Base-by-base conservation (phyloP, 305 asterid species). In the Withania somnifera region DNA sequence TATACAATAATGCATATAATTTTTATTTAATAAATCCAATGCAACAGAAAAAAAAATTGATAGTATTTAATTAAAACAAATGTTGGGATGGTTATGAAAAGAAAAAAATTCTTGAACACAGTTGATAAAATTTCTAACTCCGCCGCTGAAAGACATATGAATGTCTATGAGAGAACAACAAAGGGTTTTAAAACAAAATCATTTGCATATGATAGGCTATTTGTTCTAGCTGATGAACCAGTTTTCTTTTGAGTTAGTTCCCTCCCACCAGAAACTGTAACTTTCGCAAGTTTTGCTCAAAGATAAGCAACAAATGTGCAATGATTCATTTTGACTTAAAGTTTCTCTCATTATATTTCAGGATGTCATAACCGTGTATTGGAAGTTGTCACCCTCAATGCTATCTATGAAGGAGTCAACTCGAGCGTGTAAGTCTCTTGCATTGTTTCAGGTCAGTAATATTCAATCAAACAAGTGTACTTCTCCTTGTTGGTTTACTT, bases 391-490 rank as follows among this genome's bases (percentile, higher is more conserved):
- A 13, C 80, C 87, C 10, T 10, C 63, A 26, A 58, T 0, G 77
- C 1, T 84, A 28, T 52, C 83, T 42, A 34, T 17, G 13, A 28
- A 26, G 14, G 87, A 84, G 45, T 66, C 66, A 14, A 54, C 57
- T 26, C 77, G 83, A 14, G 66, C 13, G 20, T 84, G 78, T 71
- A 61, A 56, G 36, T 81, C 79, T 20, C 82, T 84, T 54, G 69
- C 83, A 19, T 24, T 84, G 24, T 50, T 84, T 54, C 87, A 84
- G 87, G 87, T 84, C 32, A 67, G 64, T 36, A 4, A 66, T 66
- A 66, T 34, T 14, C 17, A 11, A 17, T 66, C 8, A 66, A 66
- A 34, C 71, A 14, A 54, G 45, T 30, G 45, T 63, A 63, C 45
- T 66, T 66, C 24, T 30, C 76, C 28, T 66, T 34, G 76, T 66